Conservation (phyloP, 108 stramenopile species). For the Conticribra guillardii region DNA sequence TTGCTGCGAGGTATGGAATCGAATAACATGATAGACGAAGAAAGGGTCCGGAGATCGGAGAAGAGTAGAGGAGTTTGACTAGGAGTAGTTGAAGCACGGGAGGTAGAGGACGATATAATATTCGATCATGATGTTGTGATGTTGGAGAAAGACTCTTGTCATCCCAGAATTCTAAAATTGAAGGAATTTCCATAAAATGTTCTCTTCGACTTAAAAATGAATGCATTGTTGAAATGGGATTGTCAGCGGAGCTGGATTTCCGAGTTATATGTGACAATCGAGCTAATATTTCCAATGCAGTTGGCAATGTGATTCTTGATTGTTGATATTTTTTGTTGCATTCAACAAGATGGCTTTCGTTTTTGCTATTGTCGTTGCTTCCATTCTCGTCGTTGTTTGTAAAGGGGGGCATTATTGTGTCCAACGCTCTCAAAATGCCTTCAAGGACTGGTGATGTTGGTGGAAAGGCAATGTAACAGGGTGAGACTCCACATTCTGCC, state of each 20-base stretch:
- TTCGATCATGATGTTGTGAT: too few species aligned
- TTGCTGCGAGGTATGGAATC: conserved; percentile 34
- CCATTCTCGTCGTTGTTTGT: not conserved
- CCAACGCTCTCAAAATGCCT: conserved; percentile 26
- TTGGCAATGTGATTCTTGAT: conserved; percentile 10
- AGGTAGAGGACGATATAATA: conserved; percentile 25
- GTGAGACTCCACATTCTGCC: conserved; percentile 39
- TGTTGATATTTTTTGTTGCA: too few species aligned
- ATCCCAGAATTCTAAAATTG: conserved; percentile 50
- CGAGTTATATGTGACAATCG: conserved; percentile 23
- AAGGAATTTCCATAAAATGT: conserved; percentile 18
- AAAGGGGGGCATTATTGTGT: not conserved
- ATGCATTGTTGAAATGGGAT: conserved; percentile 12
- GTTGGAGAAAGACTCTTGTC: not conserved
- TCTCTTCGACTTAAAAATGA: conserved; percentile 16
- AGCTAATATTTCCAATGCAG: conserved; percentile 38
- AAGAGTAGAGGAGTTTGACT: conserved; percentile 56
- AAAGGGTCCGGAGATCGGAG: conserved; percentile 37
- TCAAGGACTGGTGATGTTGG: conserved; percentile 3
- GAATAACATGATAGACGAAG: conserved; percentile 44
- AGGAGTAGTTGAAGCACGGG: conserved; percentile 51
- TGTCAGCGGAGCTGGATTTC: conserved; percentile 9
- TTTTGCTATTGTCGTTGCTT: too few species aligned
- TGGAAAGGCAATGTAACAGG: conserved; percentile 48
- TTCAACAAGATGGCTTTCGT: not conserved